These are phyloP conservation scores for Ogataea methylovora DNA, from an alignment of 805 yeast genomes.

Conservation along the genomic window DNA sequence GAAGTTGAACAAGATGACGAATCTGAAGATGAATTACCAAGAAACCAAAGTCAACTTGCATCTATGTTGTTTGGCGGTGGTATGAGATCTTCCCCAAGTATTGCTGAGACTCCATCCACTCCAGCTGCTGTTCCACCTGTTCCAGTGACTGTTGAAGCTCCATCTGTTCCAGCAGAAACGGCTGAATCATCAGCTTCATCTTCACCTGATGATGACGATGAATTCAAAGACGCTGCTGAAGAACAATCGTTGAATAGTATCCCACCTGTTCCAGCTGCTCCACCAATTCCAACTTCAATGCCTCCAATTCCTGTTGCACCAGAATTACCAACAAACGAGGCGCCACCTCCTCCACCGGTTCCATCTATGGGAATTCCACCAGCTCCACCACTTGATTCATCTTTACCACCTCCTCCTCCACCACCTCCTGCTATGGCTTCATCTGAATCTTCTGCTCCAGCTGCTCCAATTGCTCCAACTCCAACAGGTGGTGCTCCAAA, in stretches of 20 bases:
- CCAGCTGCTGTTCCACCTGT: conserved; percentile 11
- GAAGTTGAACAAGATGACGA: conserved; percentile 22
- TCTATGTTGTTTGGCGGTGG: conserved; percentile 49
- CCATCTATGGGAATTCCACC: conserved; percentile 24
- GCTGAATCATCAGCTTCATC: conserved; percentile 7
- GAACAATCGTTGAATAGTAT: conserved; percentile 12
- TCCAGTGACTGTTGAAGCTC: conserved; percentile 6
- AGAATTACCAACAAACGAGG: conserved; percentile 7
- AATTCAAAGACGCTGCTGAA: conserved; percentile 7
- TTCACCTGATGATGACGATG: conserved; percentile 1
- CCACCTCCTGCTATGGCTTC: conserved; percentile 26
- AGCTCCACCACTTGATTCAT: conserved; percentile 33
- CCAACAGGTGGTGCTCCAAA: conserved; percentile 25
- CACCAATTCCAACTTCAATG: conserved; percentile 6
- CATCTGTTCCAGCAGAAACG: conserved; percentile 9
- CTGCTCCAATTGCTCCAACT: conserved; percentile 22
- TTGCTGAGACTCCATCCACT: conserved; percentile 13
- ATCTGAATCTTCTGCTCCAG: conserved; percentile 22
- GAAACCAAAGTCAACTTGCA: conserved; percentile 48
- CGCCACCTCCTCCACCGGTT: conserved; percentile 10
- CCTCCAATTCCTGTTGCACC: conserved; percentile 18
- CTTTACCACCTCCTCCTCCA: conserved; percentile 26
- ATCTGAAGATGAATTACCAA: conserved; percentile 41
- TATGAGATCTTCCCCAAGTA: conserved; percentile 28
- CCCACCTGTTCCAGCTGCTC: conserved; percentile 13